Evolutionary conservation across 2,329 filamentous ascomycete genomes (phyloP), one percentile per base, ranked within the genome.

Genomic region (Curvularia eragrostidis): DNA sequence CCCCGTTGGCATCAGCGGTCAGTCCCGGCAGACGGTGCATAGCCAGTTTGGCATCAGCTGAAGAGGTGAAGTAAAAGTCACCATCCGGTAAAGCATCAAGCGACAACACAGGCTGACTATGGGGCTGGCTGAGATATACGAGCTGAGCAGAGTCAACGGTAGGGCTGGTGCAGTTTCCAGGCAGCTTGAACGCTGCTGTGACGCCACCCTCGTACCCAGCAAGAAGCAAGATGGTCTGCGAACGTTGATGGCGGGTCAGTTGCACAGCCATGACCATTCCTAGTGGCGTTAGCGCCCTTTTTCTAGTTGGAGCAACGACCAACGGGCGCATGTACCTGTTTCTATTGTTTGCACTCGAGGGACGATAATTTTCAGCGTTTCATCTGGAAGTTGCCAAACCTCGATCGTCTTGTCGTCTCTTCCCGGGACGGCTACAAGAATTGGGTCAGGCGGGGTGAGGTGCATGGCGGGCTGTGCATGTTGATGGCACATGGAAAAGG

Each of bases 181-280:
- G 75, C 39, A 87, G 84, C 28, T 83, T 78, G 63, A 89, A 87
- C 1, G 92, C 85, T 52, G 88, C 86, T 1, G 87, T 87, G 52
- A 89, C 84, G 1, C 95, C 95, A 68, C 91, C 92, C 77, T 99
- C 95, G 74, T 95, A 97, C 10, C 90, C 94, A 2, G 89, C 87
- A 9, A 90, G 78, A 6, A 97, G 80, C 5, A 87, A 85, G 1
- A 94, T 78, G 75, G 73, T 13, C 12, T 66, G 65, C 15, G 65
- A 67, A 15, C 46, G 34, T 32, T 28, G 49, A 43, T 65, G 66
- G 28, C 65, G 66, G n/a, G 64, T 34, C 19, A 76, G 74, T 77
- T 34, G 78, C 64, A 97, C 78, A 5, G 91, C 87, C 95, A 98
- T 98, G 38, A 92, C 87, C 93, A 98, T 98, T 54, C 91, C 91